Base-by-base conservation (phyloP, 805 yeast genomes). In the Lachancea thermotolerans region DNA sequence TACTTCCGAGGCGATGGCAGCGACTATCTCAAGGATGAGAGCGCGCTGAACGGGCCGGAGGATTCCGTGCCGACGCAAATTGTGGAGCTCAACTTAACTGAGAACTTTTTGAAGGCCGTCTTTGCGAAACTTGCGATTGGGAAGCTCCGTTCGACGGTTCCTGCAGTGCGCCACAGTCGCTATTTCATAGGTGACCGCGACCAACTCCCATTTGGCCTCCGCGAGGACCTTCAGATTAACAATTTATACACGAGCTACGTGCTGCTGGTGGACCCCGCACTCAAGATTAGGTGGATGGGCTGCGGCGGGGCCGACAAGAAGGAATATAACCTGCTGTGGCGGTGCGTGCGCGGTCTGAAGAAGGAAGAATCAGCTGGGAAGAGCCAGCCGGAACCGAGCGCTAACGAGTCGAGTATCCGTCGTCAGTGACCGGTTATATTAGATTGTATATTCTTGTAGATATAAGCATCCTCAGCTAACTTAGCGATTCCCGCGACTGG, bases 271-370 rank as follows among this genome's bases (percentile, higher is more conserved):
- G 99, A 93, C 58, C 71, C 70, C 12, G 69, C 79, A 11, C 82
- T 83, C 42, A 81, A 76, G 55, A 82, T 93, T 44, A 72, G 98
- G 54, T 91, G 98, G 98, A 89, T 88, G 18, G 85, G 88, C 3
- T 79, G 95, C 54, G 99, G 98, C 2, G 77, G 74, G 34, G 83
- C 95, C 1, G 72, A 73, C 12, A 78, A 74, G n/a, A 74, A 74
- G 30, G 99, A 93, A 53, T 66, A 69, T 39, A 69, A 69, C 14
- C 67, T 77, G 12, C 62, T 86, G 45, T 82, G 89, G 85, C 79
- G 77, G 54, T 74, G 82, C 31, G 81, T 84, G 1, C 67, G 67
- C 25, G 84, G 85, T 0, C 57, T 85, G 27, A 74, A 74, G 49
- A 73, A 64, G 47, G 90, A 82, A 9, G 14, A 51, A 5, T 8